These are phyloP conservation scores for Furcasterigmium furcatum DNA, from an alignment of 2,329 filamentous ascomycete genomes.

Conservation along the genomic window DNA sequence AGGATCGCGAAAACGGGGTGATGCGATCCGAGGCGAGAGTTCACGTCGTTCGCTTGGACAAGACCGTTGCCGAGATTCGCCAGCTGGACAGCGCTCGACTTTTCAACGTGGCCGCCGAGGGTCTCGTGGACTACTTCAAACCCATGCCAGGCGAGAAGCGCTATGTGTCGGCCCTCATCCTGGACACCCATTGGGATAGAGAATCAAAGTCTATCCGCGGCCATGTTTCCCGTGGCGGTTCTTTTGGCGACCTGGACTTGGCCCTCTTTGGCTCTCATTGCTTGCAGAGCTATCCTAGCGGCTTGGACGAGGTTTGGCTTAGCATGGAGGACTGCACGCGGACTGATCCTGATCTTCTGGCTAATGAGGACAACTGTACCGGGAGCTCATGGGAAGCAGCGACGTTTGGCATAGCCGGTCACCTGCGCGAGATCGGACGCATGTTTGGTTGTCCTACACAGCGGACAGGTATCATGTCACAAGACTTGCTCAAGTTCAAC, in stretches of 20 bases:
- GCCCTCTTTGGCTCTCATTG: conserved; percentile 92
- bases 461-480: conserved; percentile 86
- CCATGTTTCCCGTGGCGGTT: conserved; percentile 80
- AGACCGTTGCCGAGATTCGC: conserved; percentile 80
- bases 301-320: conserved; percentile 84
- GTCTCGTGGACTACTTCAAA: conserved; percentile 75
- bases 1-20: conserved; percentile 65
- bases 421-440: conserved; percentile 88
- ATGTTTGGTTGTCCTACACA: conserved; percentile 88
- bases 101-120: conserved; percentile 73
- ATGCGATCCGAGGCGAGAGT: conserved; percentile 91
- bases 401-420: conserved; percentile 89
- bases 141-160: conserved; percentile 74
- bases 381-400: conserved; percentile 96
- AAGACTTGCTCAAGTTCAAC: conserved; percentile 82
- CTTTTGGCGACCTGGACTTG: conserved; percentile 70
- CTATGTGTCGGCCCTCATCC: conserved; percentile 81
- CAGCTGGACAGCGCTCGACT: conserved; percentile 69
- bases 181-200: conserved; percentile 88
- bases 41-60: conserved; percentile 78
- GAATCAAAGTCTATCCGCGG: conserved; percentile 66
- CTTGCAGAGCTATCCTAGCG: conserved; percentile 85
- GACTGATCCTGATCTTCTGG: conserved; percentile 75
- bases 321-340: conserved; percentile 88
- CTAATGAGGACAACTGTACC: conserved; percentile 82